Evolutionary conservation across 139 green algal species (phyloP), one percentile per base, ranked within the genome.

Genomic region (Auxenochlorella pyrenoidosa): DNA sequence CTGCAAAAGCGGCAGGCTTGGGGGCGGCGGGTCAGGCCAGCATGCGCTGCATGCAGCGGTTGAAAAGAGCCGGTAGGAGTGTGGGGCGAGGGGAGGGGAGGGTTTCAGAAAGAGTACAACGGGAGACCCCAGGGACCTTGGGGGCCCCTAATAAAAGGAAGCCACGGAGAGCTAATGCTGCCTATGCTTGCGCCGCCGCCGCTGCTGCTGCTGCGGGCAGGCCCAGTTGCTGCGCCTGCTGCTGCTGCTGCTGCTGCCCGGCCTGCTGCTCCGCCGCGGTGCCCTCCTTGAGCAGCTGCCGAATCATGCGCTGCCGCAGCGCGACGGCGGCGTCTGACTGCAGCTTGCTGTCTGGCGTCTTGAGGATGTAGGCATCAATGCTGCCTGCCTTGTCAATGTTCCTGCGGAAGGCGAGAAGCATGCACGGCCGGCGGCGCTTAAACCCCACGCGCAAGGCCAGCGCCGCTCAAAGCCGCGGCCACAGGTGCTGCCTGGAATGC

Each of bases 381-480:
- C 96, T 95, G 41, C 96, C 96, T 36, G 87, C 89, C 72, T 96
- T 95, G 88, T 98, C 96, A 72, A 98, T 98, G 19, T 75, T 88
- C 79, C 94, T 96, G 90, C 83, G 40, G 12, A 71, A 21, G 47
- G 36, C 60, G 10, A 0, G 18, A 79, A 43, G 81, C 21, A 71
- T 58, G n/a, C n/a, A n/a, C n/a, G n/a, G n/a, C n/a, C n/a, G n/a
- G n/a, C n/a, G n/a, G n/a, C n/a, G n/a, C n/a, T n/a, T n/a, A n/a
- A n/a, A n/a, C n/a, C n/a, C n/a, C n/a, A 54, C 10, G 47, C 10
- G 10, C 10, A 54, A 54, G 47, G 47, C 47, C 6, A 6, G 47
- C 47, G 10, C 6, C 47, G 10, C 6, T 54, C 47, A 54, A 6
- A 54, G 47, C 47, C 47, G 6, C 10, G n/a, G 47, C 47, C 10